A percentile compares a stretch with the other conserved stretches of the same genome.
phyloP scores from a whole-genome alignment of 306 rosid genomes.

The Begonia masoniana region DNA sequence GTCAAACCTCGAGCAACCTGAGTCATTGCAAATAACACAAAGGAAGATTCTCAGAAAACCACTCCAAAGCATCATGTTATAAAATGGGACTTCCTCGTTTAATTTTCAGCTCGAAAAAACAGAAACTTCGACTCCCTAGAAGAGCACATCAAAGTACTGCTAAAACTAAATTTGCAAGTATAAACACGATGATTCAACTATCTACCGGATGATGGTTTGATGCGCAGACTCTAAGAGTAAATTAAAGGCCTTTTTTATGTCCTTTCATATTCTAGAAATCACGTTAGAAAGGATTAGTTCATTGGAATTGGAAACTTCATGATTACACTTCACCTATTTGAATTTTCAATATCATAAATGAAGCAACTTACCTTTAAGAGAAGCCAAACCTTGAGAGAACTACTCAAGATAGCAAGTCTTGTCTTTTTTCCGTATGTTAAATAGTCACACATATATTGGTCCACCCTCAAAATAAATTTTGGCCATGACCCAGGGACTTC shows the following conservation, averaged over 20 bases:
- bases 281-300: neutral
- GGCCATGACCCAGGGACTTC: slow-evolving; percentile 87
- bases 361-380: slow-evolving; percentile 55
- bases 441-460: slow-evolving; percentile 73
- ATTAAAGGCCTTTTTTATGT: too few relatives aligned
- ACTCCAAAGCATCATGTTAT: too few relatives aligned
- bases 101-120: too few relatives aligned
- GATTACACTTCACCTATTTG: neutral
- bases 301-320: neutral
- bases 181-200: too few relatives aligned
- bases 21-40: slow-evolving; percentile 9
- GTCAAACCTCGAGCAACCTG: slow-evolving; percentile 95
- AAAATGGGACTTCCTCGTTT: too few relatives aligned
- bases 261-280: neutral
- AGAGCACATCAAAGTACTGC: too few relatives aligned
- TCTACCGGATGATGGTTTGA: too few relatives aligned
- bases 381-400: slow-evolving; percentile 96
- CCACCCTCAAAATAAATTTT: slow-evolving; percentile 69
- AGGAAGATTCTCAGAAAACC: too few relatives aligned
- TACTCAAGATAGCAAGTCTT: slow-evolving; percentile 76
- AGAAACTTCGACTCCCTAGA: too few relatives aligned
- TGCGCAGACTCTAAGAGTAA: too few relatives aligned
- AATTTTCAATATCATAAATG: slow-evolving; percentile 8
- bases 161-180: too few relatives aligned
- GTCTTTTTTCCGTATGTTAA: slow-evolving; percentile 74